These are phyloP conservation scores for Liquidambar formosana DNA, from an alignment of 164 flowering plant genomes.

Conservation along the genomic window DNA sequence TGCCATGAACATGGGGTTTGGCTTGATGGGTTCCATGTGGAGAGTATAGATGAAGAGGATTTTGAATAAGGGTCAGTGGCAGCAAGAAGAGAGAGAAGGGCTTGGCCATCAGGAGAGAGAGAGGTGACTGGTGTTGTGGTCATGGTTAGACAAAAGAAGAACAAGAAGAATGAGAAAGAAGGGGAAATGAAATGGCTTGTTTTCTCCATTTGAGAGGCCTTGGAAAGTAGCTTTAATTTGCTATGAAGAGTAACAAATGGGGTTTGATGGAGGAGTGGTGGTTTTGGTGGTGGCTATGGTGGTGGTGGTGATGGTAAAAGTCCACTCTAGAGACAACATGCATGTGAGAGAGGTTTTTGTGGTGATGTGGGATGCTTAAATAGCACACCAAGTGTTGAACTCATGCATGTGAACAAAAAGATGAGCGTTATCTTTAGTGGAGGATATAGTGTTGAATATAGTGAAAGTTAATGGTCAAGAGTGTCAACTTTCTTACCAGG, in stretches of 20 bases:
- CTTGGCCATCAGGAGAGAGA: constrained; percentile 80
- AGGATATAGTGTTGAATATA: background rate
- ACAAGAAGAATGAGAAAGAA: constrained; percentile 10
- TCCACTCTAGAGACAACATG: constrained; percentile 42
- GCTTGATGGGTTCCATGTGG: constrained; percentile 83
- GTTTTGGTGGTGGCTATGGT: constrained; percentile 14
- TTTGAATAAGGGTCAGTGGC: constrained; percentile 35
- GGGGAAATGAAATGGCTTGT: background rate
- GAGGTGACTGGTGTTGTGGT: constrained; percentile 23
- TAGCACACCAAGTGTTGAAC: constrained; percentile 36
- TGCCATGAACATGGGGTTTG: constrained; percentile 86
- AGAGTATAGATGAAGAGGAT: constrained; percentile 49
- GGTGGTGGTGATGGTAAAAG: constrained; percentile 24
- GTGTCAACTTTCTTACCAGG: constrained; percentile 2
- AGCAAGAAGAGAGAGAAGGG: constrained; percentile 75
- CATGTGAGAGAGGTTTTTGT: constrained; percentile 48
- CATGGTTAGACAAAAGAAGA: constrained; percentile 25
- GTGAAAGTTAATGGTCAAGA: background rate
- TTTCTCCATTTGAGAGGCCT: constrained; percentile 33
- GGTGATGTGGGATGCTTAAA: constrained; percentile 43
- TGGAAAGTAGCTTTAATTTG: background rate
- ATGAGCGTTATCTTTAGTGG: constrained; percentile 8
- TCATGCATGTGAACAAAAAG: constrained; percentile 40
- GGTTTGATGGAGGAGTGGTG: background rate
- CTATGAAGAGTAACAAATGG: constrained; percentile 5